Base-by-base conservation (phyloP, 805 yeast genomes). In the Cyberlindnera xishuangbannaensis region DNA sequence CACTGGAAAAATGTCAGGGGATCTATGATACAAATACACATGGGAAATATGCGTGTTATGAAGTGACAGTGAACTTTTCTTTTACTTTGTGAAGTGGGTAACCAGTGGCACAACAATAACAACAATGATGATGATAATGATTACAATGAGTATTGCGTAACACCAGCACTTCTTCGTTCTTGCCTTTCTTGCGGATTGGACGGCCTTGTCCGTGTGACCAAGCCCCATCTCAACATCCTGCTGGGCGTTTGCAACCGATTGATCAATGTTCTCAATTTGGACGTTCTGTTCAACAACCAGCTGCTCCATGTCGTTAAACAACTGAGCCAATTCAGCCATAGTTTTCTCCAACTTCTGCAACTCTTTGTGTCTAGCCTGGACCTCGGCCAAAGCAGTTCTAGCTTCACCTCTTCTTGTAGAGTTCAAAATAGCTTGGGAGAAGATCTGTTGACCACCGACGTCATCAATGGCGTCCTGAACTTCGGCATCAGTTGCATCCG, bases 261-360 rank as follows among this genome's bases (percentile, higher is more conserved):
- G 77, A 56, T 87, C 87, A 44, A 86, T 77, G 53, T 78, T 83
- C 55, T 80, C 83, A 47, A 92, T 79, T 41, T 82, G 78, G 48
- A 76, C 86, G 61, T 88, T 95, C 67, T 92, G 97, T 64, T 88
- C 95, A 48, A 90, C 86, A 30, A 90, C 97, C 63, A 92, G 69
- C 55, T 84, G 84, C 64, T 92, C 97, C 92, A 92, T 85, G 58
- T 92, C 97, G 53, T 82, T 83, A 69, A 92, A 87, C 58, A 92
- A 74, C 66, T 85, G 95, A 26, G 94, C 84, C 62, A 92, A 75
- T 63, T 92, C 98, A 23, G 90, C 86, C 83, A 92, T 87, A 39
- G 95, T 82, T 64, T 85, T 79, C 64, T 90, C 97, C 62, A 92
- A 81, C 67, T 86, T 84, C 65, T 85, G 83, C 54, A 92, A 76